These are phyloP conservation scores for Phytophthora hibernalis DNA, from an alignment of 352 stramenopile species.

Conservation along the genomic window DNA sequence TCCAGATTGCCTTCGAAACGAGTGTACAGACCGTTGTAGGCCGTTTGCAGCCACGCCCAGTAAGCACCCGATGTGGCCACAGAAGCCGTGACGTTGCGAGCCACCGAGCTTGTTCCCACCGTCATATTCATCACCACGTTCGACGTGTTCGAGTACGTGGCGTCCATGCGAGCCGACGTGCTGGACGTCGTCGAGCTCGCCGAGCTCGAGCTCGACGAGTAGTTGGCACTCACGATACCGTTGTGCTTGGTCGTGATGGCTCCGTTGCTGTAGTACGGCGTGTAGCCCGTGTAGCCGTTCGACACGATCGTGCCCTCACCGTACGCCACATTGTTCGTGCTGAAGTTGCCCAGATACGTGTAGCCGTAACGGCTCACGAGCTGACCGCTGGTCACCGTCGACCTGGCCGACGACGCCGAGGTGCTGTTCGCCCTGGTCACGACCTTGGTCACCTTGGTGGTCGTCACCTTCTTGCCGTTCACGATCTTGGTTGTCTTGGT, in stretches of 20 bases:
- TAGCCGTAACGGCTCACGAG: conserved; percentile 47
- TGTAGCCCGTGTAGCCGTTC: conserved; percentile 63
- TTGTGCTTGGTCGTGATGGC: conserved; percentile 65
- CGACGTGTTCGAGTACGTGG: conserved; percentile 46
- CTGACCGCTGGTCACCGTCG: conserved; percentile 39
- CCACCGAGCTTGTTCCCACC: conserved; percentile 41
- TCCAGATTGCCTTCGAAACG: conserved; percentile 70
- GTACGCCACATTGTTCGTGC: conserved; percentile 38
- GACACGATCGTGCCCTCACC: conserved; percentile 46
- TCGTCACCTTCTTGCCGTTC: conserved; percentile 62
- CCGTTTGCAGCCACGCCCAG: conserved; percentile 68
- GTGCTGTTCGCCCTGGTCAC: conserved; percentile 47
- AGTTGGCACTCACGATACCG: conserved; percentile 53
- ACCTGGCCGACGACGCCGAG: conserved; percentile 33
- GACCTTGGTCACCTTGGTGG: conserved; percentile 56
- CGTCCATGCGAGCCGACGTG: conserved; percentile 30
- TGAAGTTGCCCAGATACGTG: conserved; percentile 60
- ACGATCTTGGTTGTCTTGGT: conserved; percentile 55
- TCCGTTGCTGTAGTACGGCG: conserved; percentile 45
- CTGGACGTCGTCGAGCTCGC: conserved; percentile 33
- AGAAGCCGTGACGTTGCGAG: conserved; percentile 50
- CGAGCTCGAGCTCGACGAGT: conserved; percentile 39
- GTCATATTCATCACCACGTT: conserved; percentile 53
- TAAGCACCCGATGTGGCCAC: conserved; percentile 64
- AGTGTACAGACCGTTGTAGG: conserved; percentile 61